These are phyloP conservation scores for Alternaria hordeiaustralica DNA, from an alignment of 2,329 filamentous ascomycete species.

Conservation along the genomic window DNA sequence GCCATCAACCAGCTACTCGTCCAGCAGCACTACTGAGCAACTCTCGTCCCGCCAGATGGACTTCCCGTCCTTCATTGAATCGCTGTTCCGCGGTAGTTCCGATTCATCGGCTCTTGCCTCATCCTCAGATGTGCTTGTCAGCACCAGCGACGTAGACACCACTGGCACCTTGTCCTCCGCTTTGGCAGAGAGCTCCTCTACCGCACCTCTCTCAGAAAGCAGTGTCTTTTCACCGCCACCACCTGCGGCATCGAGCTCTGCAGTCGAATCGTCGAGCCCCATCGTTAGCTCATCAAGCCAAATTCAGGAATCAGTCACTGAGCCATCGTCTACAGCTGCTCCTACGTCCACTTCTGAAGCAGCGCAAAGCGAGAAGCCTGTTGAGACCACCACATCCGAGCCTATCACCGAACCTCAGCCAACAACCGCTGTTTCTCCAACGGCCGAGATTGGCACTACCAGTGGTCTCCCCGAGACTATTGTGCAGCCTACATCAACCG, in stretches of 20 bases:
- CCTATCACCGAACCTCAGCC: constrained; percentile 6
- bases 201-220: constrained; percentile 1
- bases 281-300: neutral
- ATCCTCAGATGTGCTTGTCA: constrained; percentile 9
- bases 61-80: constrained; percentile 36
- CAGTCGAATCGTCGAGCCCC: neutral
- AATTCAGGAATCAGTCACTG: neutral
- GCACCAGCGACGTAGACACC: constrained; percentile 17
- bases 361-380: neutral
- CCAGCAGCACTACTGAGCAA: constrained; percentile 19
- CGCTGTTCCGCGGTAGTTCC: constrained; percentile 28
- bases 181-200: constrained; percentile 2
- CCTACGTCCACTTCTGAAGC: constrained; percentile 10
- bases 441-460: constrained; percentile 5
- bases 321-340: neutral
- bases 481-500: constrained; percentile 7
- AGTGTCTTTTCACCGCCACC: constrained; percentile 4
- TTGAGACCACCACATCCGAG: constrained; percentile 2
- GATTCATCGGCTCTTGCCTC: constrained; percentile 16
- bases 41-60: constrained; percentile 32
- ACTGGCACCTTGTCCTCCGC: constrained; percentile 20
- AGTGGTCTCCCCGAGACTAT: constrained; percentile 8
- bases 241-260: constrained; percentile 1
- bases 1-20: constrained; percentile 6
- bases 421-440: constrained; percentile 2